phyloP scores from a whole-genome alignment of 768 basidiomycete species.

The Pholiota conissans region DNA sequence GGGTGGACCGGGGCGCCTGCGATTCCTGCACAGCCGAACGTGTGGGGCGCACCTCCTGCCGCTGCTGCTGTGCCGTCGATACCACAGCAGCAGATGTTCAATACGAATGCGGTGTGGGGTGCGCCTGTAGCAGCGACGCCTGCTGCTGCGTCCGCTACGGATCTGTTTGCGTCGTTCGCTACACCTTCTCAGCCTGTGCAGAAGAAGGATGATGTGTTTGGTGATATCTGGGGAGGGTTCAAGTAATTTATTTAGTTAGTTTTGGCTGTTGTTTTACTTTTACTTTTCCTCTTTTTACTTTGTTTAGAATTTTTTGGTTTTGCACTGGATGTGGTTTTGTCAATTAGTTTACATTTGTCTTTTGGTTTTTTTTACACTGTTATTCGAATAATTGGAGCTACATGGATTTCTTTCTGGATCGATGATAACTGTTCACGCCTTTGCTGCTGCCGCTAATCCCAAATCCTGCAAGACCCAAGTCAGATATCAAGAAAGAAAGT shows the following conservation, averaged over 20 bases:
- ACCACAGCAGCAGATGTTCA: constrained; percentile 33
- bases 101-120: constrained; percentile 66
- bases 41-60: constrained; percentile 36
- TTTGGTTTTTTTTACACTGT: no score
- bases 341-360: constrained; percentile 3
- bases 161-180: constrained; percentile 34
- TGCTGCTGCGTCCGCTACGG: constrained; percentile 25
- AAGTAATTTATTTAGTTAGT: constrained; percentile 45
- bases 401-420: neutral
- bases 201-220: constrained; percentile 80
- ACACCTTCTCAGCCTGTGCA: constrained; percentile 28
- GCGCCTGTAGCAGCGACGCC: constrained; percentile 7
- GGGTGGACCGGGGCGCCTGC: constrained; percentile 51
- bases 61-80: constrained; percentile 20
- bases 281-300: no score
- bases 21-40: constrained; percentile 36
- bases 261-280: neutral
- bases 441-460: constrained; percentile 10
- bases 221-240: constrained; percentile 83
- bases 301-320: neutral
- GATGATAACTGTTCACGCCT: neutral
- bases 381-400: constrained; percentile 7
- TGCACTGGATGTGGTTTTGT: neutral
- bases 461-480: constrained; percentile 11
- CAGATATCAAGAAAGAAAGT: neutral